phyloP scores from a whole-genome alignment of 2,329 filamentous ascomycete genomes.

The Penicillium aurantiogriseum region DNA sequence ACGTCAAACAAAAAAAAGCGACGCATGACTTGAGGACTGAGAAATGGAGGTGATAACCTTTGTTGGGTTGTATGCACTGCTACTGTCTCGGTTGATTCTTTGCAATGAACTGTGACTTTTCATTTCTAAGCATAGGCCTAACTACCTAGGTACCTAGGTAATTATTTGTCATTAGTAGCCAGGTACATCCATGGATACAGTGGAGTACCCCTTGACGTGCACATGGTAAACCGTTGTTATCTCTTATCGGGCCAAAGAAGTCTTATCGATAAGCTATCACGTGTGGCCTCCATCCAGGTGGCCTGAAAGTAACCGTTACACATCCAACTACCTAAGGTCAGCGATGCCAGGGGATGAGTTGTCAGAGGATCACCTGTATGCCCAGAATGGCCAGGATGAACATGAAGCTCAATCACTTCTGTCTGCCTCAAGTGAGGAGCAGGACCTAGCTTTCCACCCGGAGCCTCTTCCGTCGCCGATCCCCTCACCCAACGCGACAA shows the following conservation, averaged over 20 bases:
- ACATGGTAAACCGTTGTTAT: background rate
- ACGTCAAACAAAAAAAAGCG: background rate
- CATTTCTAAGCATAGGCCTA: background rate
- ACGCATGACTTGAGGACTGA: background rate
- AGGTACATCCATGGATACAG: no score
- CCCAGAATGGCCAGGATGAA: constrained; percentile 28
- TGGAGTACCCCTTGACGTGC: background rate
- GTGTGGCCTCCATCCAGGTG: constrained; percentile 20
- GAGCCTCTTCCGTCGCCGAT: constrained; percentile 22
- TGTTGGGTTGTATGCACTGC: background rate
- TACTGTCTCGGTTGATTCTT: background rate
- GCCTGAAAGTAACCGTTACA: constrained; percentile 22
- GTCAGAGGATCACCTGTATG: constrained; percentile 34
- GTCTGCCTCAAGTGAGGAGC: constrained; percentile 29
- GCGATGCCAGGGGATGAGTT: constrained; percentile 45
- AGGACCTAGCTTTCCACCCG: constrained; percentile 29
- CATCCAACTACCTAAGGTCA: constrained; percentile 24
- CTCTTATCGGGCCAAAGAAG: background rate
- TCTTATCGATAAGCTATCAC: constrained; percentile 17
- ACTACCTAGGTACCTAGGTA: no score
- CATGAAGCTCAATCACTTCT: constrained; percentile 37
- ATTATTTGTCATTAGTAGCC: background rate
- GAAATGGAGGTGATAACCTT: background rate
- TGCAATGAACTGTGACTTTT: background rate
- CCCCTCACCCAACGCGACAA: constrained; percentile 17